Conservation (phyloP, 495 filamentous ascomycete species). For the Penicillium cosmopolitanum region DNA sequence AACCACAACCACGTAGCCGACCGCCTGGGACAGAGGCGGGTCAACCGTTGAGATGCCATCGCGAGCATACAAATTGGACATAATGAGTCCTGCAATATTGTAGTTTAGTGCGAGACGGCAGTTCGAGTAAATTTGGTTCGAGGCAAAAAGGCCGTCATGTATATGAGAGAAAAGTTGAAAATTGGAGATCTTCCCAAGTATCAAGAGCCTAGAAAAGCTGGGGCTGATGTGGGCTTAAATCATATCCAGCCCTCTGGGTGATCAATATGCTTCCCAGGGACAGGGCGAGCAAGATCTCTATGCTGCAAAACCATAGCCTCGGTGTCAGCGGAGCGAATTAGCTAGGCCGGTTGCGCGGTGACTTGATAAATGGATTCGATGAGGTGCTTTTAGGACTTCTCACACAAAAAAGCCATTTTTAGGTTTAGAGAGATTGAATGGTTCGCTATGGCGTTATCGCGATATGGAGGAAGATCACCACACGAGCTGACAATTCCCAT, state of each 20-base stretch:
- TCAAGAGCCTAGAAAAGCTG: neutral
- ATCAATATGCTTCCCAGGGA: constrained; percentile 2
- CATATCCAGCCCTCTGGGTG: neutral
- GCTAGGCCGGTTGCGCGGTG: constrained; percentile 22
- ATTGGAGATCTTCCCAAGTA: neutral
- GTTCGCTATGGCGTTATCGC: constrained; percentile 4
- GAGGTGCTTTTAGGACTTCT: constrained; percentile 29
- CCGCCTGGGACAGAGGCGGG: constrained; percentile 41
- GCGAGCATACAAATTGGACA: constrained; percentile 24
- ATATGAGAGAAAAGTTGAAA: too few relatives aligned
- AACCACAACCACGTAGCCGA: constrained; percentile 43
- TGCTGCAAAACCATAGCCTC: neutral
- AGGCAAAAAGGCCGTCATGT: too few relatives aligned
- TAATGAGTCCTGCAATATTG: neutral
- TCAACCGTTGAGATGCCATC: constrained; percentile 27
- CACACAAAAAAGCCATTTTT: constrained; percentile 1
- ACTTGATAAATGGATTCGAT: constrained; percentile 30
- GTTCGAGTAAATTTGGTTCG: too few relatives aligned
- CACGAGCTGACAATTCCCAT: neutral
- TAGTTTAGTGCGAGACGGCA: too few relatives aligned
- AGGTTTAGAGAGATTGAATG: constrained; percentile 6
- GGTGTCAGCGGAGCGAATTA: constrained; percentile 12
- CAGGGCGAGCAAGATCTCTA: constrained; percentile 6
- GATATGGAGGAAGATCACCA: neutral
- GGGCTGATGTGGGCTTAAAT: constrained; percentile 15